These are phyloP conservation scores for Prunus campanulata DNA, from an alignment of 306 rosid species.

Conservation along the genomic window DNA sequence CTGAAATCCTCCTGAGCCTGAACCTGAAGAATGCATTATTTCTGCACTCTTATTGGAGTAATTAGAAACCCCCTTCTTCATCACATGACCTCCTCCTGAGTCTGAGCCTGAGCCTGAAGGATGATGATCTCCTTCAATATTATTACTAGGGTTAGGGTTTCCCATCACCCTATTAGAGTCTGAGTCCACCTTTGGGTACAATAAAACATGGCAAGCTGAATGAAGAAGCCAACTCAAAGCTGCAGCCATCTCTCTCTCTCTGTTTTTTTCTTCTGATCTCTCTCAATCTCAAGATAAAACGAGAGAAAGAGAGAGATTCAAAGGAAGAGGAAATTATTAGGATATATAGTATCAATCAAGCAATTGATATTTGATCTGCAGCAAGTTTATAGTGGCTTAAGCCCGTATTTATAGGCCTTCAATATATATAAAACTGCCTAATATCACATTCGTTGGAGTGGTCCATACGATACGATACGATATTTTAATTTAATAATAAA, in stretches of 20 bases:
- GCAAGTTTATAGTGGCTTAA: background rate
- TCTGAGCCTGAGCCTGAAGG: too few relatives aligned
- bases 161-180: too few relatives aligned
- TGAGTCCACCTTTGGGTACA: slow-evolving; percentile 16
- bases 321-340: background rate
- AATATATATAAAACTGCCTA: background rate
- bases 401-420: slow-evolving; percentile 11
- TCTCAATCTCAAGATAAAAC: background rate
- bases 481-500: background rate
- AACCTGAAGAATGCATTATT: slow-evolving; percentile 9
- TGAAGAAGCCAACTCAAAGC: slow-evolving; percentile 47
- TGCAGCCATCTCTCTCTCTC: slow-evolving; percentile 21
- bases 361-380: background rate
- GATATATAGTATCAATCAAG: background rate
- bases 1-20: slow-evolving; percentile 34
- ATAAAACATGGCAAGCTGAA: slow-evolving; percentile 45
- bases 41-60: background rate
- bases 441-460: too few relatives aligned
- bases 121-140: background rate
- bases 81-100: background rate
- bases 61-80: slow-evolving; percentile 5
- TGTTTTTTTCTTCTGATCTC: background rate
- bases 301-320: background rate
- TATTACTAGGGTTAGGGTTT: too few relatives aligned
- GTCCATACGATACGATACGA: too few relatives aligned